Conservation (phyloP, 345 rosid species). For the Brassica napus region Da-Ae NC_063440.1:11147001-11147500, state of each 20-base stretch:
- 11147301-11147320: constrained; percentile 98
- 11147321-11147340: constrained; percentile 89
- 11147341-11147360: constrained; percentile 93
- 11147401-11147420: constrained; percentile 95
- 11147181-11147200: constrained; percentile 46
- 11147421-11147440: constrained; percentile 79
- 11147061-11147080: constrained; percentile 72
- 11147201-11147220: constrained; percentile 60
- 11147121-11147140: constrained; percentile 75
- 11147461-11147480: constrained; percentile 45
- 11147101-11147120: constrained; percentile 68
- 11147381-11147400: constrained; percentile 82
- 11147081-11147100: constrained; percentile 78
- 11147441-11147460: constrained; percentile 46
- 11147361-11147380: constrained; percentile 92
- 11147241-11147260: constrained; percentile 76
- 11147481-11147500: constrained; percentile 60
- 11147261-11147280: constrained; percentile 93
- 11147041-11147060: constrained; percentile 53
- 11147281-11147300: constrained; percentile 84
- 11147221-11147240: constrained; percentile 92
- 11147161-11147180: constrained; percentile 51
- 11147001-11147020: constrained; percentile 41
- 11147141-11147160: constrained; percentile 67
- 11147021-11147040: constrained; percentile 46